A percentile compares a stretch with the other conserved stretches of the same genome.
Evolutionary conservation across 2,329 filamentous ascomycete species (phyloP).

Genomic region (Apiospora pterosperma): DNA sequence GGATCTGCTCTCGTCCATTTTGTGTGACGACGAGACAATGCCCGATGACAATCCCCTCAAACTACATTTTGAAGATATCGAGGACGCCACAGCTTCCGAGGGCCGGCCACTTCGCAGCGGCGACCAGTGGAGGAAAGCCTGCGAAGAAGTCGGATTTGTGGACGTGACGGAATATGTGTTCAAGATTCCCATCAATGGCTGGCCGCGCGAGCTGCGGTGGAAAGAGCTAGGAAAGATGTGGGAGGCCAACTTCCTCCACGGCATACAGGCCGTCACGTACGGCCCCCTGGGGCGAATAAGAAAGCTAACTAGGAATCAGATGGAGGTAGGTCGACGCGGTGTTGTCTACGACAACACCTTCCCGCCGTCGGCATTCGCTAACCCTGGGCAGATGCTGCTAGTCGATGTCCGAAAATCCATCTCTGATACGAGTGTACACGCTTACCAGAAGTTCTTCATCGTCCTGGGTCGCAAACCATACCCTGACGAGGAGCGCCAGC

Average conservation of each 20-base stretch:
- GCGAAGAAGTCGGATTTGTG: slow-evolving; percentile 49
- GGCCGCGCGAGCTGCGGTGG: slow-evolving; percentile 44
- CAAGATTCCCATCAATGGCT: slow-evolving; percentile 52
- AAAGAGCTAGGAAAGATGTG: slow-evolving; percentile 43
- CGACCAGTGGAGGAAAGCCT: slow-evolving; percentile 31
- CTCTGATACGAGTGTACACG: slow-evolving; percentile 42
- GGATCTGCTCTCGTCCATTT: slow-evolving; percentile 36
- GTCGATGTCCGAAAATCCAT: slow-evolving; percentile 47
- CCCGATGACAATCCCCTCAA: slow-evolving; percentile 32
- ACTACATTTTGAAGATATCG: slow-evolving; percentile 38
- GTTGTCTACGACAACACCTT: neutral
- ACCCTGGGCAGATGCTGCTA: slow-evolving; percentile 36
- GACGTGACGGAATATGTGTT: slow-evolving; percentile 50
- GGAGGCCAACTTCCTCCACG: slow-evolving; percentile 40
- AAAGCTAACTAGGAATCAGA: slow-evolving; percentile 39
- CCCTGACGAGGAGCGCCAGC: slow-evolving; percentile 24
- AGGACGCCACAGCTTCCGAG: slow-evolving; percentile 32
- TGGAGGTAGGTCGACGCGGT: slow-evolving; percentile 38
- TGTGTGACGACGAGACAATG: slow-evolving; percentile 45
- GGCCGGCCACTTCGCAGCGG: slow-evolving; percentile 35
- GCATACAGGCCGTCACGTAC: slow-evolving; percentile 43
- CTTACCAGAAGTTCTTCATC: slow-evolving; percentile 46
- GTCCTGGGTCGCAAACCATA: slow-evolving; percentile 50
- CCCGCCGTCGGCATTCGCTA: neutral
- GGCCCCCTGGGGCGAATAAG: slow-evolving; percentile 38